Evolutionary conservation across 805 yeast genomes (phyloP), one percentile per base, ranked within the genome.

Genomic region (Suhomyces emberorum): DNA sequence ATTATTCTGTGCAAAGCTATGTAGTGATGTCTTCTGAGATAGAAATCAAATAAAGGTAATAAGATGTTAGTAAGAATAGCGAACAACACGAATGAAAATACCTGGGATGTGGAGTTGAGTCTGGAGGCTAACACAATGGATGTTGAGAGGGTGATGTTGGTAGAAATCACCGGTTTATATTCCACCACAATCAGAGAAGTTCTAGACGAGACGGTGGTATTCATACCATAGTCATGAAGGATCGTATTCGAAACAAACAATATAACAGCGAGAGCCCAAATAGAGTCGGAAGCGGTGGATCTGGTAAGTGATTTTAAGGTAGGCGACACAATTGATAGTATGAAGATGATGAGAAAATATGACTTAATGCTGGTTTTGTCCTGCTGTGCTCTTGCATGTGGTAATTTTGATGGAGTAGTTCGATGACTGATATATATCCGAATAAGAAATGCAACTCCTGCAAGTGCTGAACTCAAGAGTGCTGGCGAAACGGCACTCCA

Each of bases 61-160:
- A 88, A 60, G 1, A 88, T 86, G 48, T 81, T 81, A 17, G 77
- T 63, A 55, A 86, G 79, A 32, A 87, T 76, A 15, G 88, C 72
- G 46, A 83, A 79, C 28, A 88, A 68, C 28, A 89, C 75, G 54
- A 91, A 93, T 46, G 88, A 80, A 55, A 89, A 89, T 5, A 88
- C 98, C 15, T 81, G 74, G 21, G 81, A 63, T 4, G 91, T 79
- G 2, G 91, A 72, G 7, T 72, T 60, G 16, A 93, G 69, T 45
- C 98, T 74, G n/a, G 96, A 88, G 1, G 98, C 95, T 18, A 93
- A 62, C 4, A 93, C 91, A 14, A 88, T 84, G 1, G 95, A 89
- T 43, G 89, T 88, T 1, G 95, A 80, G 14, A 93, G 63, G 5
- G 95, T 77, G 3, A 89, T 62, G 51, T 91, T 93, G 15, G 95